Conservation (phyloP, 139 green algal genomes). For the Pedinophyceae sp. region DNA sequence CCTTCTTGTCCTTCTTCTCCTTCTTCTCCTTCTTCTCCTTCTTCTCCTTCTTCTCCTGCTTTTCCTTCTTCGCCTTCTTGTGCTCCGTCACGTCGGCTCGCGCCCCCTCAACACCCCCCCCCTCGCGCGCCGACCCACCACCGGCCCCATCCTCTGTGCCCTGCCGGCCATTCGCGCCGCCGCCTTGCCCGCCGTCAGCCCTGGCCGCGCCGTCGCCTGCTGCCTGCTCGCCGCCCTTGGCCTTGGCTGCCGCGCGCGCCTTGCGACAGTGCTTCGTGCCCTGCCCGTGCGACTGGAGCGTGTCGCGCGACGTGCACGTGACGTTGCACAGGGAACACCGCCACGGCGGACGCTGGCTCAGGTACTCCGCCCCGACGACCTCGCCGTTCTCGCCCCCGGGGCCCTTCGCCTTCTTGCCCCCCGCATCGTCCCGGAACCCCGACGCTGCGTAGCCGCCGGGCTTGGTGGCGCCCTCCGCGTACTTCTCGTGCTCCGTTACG, state of each 20-base stretch:
- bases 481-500: constrained; percentile 88
- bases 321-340: constrained; percentile 61
- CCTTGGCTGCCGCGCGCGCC: constrained; percentile 6
- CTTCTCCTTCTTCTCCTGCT: constrained; percentile 6
- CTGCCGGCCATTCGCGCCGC: not conserved
- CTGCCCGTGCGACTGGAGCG: constrained; percentile 54
- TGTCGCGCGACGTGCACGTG: constrained; percentile 67
- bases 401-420: not conserved
- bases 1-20: constrained; percentile 9
- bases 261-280: constrained; percentile 68
- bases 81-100: not conserved
- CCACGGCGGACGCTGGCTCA: no score
- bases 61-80: constrained; percentile 10
- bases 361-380: not conserved
- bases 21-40: constrained; percentile 10
- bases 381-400: not conserved
- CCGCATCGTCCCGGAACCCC: constrained; percentile 6
- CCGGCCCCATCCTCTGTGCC: not conserved
- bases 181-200: not conserved
- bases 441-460: constrained; percentile 58
- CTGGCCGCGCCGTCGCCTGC: not conserved
- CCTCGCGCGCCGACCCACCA: not conserved
- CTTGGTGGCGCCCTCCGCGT: constrained; percentile 74
- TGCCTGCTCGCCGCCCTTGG: not conserved
- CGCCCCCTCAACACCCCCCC: not conserved